These are phyloP conservation scores for Kingdonia uniflora DNA, from an alignment of 164 flowering plant genomes.

Conservation along the genomic window DNA sequence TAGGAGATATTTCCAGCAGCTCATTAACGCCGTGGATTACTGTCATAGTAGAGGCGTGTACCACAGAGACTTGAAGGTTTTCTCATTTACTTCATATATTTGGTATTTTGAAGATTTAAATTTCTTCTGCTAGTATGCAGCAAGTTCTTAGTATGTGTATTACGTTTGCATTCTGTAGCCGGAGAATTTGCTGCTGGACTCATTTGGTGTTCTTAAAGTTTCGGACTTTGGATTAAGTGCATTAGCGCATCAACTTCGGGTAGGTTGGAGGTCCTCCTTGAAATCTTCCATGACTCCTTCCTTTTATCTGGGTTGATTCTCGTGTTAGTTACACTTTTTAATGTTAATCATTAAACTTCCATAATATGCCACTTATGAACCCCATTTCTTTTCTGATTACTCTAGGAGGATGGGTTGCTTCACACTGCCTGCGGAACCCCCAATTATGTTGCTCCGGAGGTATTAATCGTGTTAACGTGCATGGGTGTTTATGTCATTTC, in stretches of 20 bases:
- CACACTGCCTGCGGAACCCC: conserved; percentile 98
- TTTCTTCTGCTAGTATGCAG: conserved; percentile 1
- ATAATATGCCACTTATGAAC: no score
- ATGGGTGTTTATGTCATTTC: no score
- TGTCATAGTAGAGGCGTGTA: conserved; percentile 88
- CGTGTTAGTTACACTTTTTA: no score
- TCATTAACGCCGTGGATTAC: conserved; percentile 78
- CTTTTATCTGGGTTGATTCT: no score
- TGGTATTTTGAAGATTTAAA: background rate
- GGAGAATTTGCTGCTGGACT: conserved; percentile 40
- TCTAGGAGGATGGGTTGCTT: conserved; percentile 81
- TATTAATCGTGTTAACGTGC: conserved; percentile 10
- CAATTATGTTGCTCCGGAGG: conserved; percentile 99
- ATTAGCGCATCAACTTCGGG: conserved; percentile 34
- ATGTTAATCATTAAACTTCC: no score
- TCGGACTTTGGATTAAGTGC: conserved; percentile 53
- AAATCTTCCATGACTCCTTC: background rate
- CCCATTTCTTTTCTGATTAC: conserved; percentile 6
- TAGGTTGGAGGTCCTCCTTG: conserved; percentile 6
- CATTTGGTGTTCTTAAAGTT: conserved; percentile 37
- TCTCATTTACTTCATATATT: no score
- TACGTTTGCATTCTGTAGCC: conserved; percentile 25
- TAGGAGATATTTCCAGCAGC: conserved; percentile 81
- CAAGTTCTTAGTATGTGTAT: background rate
- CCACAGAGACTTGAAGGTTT: conserved; percentile 85